Conservation (phyloP, 345 rosid species). For the Gossypium bickii region DNA sequence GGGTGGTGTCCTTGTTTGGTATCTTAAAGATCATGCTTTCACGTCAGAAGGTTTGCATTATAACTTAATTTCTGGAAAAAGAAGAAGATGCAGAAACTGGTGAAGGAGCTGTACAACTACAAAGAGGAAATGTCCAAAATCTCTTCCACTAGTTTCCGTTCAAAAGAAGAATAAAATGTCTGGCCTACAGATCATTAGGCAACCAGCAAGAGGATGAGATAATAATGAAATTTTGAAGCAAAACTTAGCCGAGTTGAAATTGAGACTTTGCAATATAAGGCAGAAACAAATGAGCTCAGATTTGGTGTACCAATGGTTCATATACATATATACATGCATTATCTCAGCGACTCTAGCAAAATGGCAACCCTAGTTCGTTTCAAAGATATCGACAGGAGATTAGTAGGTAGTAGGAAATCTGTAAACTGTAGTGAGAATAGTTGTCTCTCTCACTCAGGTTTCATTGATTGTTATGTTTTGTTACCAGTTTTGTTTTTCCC, state of each 20-base stretch:
- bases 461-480: no score
- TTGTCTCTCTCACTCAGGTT: neutral
- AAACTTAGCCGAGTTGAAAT: constrained; percentile 46
- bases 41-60: constrained; percentile 12
- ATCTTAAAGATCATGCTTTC: constrained; percentile 7
- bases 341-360: constrained; percentile 8
- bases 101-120: constrained; percentile 14
- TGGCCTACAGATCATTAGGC: constrained; percentile 21
- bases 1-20: constrained; percentile 3
- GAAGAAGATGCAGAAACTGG: constrained; percentile 23
- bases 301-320: neutral
- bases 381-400: neutral
- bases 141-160: constrained; percentile 42
- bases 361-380: neutral
- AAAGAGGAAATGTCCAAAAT: constrained; percentile 42
- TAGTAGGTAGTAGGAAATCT: neutral
- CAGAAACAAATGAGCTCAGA: constrained; percentile 36
- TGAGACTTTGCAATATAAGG: constrained; percentile 35
- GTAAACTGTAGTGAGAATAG: neutral
- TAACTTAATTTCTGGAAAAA: constrained; percentile 9
- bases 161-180: constrained; percentile 40
- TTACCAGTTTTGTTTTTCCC: neutral
- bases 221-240: constrained; percentile 32
- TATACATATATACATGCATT: neutral
- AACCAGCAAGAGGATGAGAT: constrained; percentile 41